phyloP scores from a whole-genome alignment of 495 filamentous ascomycete species.

The Aspergillus biplanus region DNA sequence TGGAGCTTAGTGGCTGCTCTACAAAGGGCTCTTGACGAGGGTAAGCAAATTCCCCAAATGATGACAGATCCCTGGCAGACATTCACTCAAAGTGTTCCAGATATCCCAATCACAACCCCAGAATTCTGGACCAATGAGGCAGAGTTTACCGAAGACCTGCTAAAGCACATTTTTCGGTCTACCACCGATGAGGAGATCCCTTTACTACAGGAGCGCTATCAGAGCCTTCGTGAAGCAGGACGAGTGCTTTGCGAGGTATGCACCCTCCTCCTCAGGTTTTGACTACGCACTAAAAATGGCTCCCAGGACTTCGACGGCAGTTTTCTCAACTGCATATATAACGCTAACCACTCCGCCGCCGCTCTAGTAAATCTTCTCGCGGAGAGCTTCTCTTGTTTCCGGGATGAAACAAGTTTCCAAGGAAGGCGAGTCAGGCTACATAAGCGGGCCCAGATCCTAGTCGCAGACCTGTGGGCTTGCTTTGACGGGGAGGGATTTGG shows the following conservation, averaged over 20 bases:
- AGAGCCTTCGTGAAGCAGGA: conserved; percentile 84
- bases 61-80: not conserved
- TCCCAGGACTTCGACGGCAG: conserved; percentile 75
- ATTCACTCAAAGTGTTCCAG: conserved; percentile 39
- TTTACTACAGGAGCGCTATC: conserved; percentile 74
- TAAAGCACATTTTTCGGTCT: conserved; percentile 83
- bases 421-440: conserved; percentile 77
- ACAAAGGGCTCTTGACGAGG: conserved; percentile 87
- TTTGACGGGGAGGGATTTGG: conserved; percentile 82
- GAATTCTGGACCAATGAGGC: conserved; percentile 83
- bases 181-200: conserved; percentile 86
- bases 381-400: conserved; percentile 81
- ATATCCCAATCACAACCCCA: conserved; percentile 85
- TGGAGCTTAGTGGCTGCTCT: conserved; percentile 90
- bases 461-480: conserved; percentile 94
- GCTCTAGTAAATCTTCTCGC: conserved; percentile 81
- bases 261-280: not conserved
- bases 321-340: conserved; percentile 73
- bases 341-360: conserved; percentile 78
- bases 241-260: conserved; percentile 80
- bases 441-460: conserved; percentile 93
- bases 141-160: conserved; percentile 72
- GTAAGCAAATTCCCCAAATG: conserved; percentile 40
- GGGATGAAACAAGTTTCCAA: conserved; percentile 76
- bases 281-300: conserved; percentile 11